These are phyloP conservation scores for Vigna hirtella DNA, from an alignment of 306 rosid genomes.

Conservation along the genomic window DNA sequence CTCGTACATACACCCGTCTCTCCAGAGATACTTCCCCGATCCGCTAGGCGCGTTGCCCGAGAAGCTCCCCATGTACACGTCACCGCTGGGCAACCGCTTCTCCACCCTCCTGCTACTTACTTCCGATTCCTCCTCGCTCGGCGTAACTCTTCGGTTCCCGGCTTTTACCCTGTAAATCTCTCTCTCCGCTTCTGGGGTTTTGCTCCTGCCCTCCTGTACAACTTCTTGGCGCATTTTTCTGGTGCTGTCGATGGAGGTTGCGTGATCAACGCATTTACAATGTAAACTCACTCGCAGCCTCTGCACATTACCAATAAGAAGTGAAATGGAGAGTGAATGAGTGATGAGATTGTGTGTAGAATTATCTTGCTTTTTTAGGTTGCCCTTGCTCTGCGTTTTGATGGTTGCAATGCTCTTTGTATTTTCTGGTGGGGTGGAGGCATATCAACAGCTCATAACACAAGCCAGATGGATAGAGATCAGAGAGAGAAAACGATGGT, in stretches of 20 bases:
- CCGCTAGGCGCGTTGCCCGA: slow-evolving; percentile 73
- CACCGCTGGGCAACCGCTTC: slow-evolving; percentile 75
- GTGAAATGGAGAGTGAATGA: too few species aligned
- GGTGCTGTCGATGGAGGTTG: slow-evolving; percentile 20
- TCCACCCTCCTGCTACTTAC: background rate
- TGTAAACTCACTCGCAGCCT: background rate
- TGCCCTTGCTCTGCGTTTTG: slow-evolving; percentile 34
- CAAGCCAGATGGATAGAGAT: slow-evolving; percentile 37
- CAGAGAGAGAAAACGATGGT: slow-evolving; percentile 2
- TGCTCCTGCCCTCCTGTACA: slow-evolving; percentile 44
- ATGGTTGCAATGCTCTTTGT: background rate
- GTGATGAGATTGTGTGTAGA: too few species aligned
- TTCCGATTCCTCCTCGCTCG: slow-evolving; percentile 42
- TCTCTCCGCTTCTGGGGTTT: slow-evolving; percentile 37
- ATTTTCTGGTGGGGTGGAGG: slow-evolving; percentile 42
- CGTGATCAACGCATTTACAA: slow-evolving; percentile 46
- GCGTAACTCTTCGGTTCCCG: slow-evolving; percentile 69
- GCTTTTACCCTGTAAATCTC: slow-evolving; percentile 33
- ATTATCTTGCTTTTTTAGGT: too few species aligned
- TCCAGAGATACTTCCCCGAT: slow-evolving; percentile 92
- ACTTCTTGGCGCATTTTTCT: slow-evolving; percentile 83
- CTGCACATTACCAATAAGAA: too few species aligned
- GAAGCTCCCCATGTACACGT: slow-evolving; percentile 86
- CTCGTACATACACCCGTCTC: slow-evolving; percentile 93
- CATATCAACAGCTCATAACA: slow-evolving; percentile 25